Percentiles rank a stretch among this genome's conserved stretches.
Conservation (phyloP, 768 basidiomycete genomes). For the Calocybe indica region DNA sequence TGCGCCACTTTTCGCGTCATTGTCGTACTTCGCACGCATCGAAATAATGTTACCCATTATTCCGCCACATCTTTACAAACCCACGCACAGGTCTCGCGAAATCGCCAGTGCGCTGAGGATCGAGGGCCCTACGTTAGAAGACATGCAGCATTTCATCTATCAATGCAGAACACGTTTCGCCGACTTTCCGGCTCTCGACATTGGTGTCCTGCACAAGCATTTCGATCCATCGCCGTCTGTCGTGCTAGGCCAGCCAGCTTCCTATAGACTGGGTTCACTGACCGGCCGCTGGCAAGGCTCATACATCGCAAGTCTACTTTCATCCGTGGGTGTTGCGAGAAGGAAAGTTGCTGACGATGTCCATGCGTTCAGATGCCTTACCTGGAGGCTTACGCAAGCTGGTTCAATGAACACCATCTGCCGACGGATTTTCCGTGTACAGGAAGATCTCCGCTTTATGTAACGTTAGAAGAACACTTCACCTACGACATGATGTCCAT, state of each 20-base stretch:
- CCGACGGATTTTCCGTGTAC: conserved; percentile 29
- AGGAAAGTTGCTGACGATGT: background rate
- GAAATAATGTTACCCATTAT: conserved; percentile 28
- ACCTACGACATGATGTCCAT: conserved; percentile 25
- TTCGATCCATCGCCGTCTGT: conserved; percentile 7
- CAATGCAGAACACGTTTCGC: conserved; percentile 37
- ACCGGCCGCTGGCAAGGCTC: conserved; percentile 47
- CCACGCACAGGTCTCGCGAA: conserved; percentile 21
- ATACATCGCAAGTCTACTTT: conserved; percentile 20
- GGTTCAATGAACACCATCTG: conserved; percentile 24
- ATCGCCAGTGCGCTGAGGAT: conserved; percentile 22
- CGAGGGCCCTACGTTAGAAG: conserved; percentile 39
- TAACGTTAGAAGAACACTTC: conserved; percentile 44
- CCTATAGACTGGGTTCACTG: conserved; percentile 38
- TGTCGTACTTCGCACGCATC: conserved; percentile 40
- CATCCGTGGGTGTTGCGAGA: background rate
- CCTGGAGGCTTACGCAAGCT: conserved; percentile 29
- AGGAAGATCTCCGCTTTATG: conserved; percentile 40
- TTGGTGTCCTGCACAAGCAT: conserved; percentile 9
- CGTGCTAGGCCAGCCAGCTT: conserved; percentile 14
- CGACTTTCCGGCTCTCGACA: conserved; percentile 20
- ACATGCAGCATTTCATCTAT: conserved; percentile 35
- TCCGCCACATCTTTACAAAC: conserved; percentile 30
- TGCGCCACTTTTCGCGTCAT: conserved; percentile 38
- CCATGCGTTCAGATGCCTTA: conserved; percentile 27